Conservation (phyloP, 2,329 filamentous ascomycete species). For the Dryadomyces quercus-mongolicae region DNA sequence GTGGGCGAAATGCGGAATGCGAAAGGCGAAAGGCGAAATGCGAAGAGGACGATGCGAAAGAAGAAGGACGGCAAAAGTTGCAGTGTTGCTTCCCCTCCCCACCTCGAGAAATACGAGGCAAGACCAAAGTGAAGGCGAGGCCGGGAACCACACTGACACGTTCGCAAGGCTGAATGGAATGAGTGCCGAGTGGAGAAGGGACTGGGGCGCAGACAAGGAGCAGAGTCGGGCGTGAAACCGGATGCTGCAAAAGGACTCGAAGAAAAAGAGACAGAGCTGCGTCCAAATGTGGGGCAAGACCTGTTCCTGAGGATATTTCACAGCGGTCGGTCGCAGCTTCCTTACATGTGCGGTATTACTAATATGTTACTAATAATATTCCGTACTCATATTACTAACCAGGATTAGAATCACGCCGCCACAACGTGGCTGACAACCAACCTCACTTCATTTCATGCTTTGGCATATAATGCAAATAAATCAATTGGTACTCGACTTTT, state of each 20-base stretch:
- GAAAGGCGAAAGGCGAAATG: no score
- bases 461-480: background rate
- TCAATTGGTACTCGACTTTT: background rate
- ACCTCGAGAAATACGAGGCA: background rate
- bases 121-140: background rate
- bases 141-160: background rate
- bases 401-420: no score
- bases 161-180: background rate
- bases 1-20: no score
- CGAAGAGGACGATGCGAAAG: no score
- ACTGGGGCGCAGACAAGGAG: background rate
- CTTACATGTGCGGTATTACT: background rate
- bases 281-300: background rate
- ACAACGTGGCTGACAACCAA: no score
- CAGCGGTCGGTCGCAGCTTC: background rate
- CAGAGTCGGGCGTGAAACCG: background rate
- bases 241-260: background rate
- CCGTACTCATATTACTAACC: background rate
- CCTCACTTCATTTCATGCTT: no score
- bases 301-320: background rate
- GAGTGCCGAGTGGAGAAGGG: background rate
- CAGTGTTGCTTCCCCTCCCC: background rate
- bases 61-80: no score
- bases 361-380: background rate
- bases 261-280: background rate